These are phyloP conservation scores for Fusarium phyllophilum DNA, from an alignment of 2,329 filamentous ascomycete species.

Conservation along the genomic window DNA sequence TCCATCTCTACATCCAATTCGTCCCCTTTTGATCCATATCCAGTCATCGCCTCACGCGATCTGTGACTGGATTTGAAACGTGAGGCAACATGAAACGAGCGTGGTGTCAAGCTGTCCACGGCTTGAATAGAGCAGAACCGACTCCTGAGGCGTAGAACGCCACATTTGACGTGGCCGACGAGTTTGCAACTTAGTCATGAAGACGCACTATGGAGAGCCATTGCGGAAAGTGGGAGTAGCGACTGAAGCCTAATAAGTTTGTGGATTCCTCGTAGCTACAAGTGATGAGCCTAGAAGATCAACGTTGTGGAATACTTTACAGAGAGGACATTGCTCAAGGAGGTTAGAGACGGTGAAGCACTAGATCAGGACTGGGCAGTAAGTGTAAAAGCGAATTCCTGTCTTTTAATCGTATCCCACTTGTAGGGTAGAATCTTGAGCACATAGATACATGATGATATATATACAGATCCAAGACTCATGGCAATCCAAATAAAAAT, in stretches of 20 bases:
- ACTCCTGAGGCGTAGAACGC: background rate
- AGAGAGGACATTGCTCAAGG: background rate
- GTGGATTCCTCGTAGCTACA: background rate
- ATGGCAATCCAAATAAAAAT: conserved; percentile 7
- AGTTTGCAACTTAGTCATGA: background rate
- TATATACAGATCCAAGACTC: conserved; percentile 23
- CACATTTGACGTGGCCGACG: background rate
- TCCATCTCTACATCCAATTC: background rate
- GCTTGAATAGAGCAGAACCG: background rate
- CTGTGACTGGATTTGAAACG: background rate
- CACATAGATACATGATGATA: conserved; percentile 17
- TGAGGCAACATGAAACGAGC: background rate
- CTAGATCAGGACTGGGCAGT: background rate
- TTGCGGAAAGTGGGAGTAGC: background rate
- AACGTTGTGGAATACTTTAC: background rate
- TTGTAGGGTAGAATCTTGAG: conserved; percentile 7
- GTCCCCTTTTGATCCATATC: background rate
- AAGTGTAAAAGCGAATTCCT: background rate
- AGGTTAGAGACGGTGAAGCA: background rate
- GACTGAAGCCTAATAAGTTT: background rate
- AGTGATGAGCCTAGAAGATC: background rate
- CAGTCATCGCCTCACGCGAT: background rate
- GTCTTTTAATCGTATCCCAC: background rate
- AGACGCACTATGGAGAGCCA: background rate
- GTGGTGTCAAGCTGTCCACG: background rate